Base-by-base conservation (phyloP, 768 basidiomycete genomes). In the Pilatotrama ljubarskyi region DNA sequence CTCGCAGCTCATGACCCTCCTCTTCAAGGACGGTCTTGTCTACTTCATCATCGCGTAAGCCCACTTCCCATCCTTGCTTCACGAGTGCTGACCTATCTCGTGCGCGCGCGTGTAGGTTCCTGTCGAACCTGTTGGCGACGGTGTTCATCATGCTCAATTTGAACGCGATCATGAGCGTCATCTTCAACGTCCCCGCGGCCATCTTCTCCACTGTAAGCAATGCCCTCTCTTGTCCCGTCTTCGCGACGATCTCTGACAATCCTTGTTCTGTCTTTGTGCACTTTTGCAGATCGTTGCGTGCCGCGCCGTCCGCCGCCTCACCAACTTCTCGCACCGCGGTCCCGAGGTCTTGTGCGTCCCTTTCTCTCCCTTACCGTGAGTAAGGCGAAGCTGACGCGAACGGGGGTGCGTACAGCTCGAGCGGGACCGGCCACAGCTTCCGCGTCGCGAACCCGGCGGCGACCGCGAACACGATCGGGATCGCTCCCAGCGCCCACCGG, bases 41-140 rank as follows among this genome's bases (percentile, higher is more conserved):
- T 91, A 82, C 74, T 91, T 91, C 74, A 73, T 91, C 66, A 81
- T 91, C 54, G 90, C 90, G 82, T 89, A 65, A 51, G 84, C 76
- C 3, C 56, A 43, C 40, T 52, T 53, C 32, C n/a, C n/a, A n/a
- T 20, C 32, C 42, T 40, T 37, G 18, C 18, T 35, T 42, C 3
- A 20, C 44, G 37, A n/a, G n/a, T n/a, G n/a, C n/a, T n/a, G n/a
- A n/a, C n/a, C n/a, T n/a, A n/a, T n/a, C n/a, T n/a, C n/a, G n/a
- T n/a, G 2, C 29, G 35, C 26, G 20, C 10, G 18, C 25, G 15
- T 40, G 11, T 40, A 78, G 77, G 36, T 80, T 80, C 64, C 62
- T 78, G 64, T 72, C 75, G 18, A 80, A 80, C 55, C 22, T 79
- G 55, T 29, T 78, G 48, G 79, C 79, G 4, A 77, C 78, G 38